These are phyloP conservation scores for Mycocentrospora acerina DNA, from an alignment of 2,329 filamentous ascomycete genomes.

Conservation along the genomic window DNA sequence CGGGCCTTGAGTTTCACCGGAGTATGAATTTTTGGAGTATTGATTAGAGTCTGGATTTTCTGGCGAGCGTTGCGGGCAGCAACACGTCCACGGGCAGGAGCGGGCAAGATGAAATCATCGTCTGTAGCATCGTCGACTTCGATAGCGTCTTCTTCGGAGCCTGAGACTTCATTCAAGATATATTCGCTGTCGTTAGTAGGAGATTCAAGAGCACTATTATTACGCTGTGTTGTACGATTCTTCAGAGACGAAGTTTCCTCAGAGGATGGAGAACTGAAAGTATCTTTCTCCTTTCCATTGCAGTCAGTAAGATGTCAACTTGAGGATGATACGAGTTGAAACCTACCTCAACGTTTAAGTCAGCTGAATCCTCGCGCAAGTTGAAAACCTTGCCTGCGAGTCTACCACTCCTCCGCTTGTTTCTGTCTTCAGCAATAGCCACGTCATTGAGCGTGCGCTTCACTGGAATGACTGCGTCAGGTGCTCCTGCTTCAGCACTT, in stretches of 20 bases:
- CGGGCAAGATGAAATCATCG: constrained; percentile 1
- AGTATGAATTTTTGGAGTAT: neutral
- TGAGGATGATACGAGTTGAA: too few relatives aligned
- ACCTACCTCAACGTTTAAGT: constrained; percentile 8
- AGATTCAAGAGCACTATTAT: constrained; percentile 1
- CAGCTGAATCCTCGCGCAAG: too few relatives aligned
- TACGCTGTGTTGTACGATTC: constrained; percentile 9
- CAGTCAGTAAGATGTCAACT: too few relatives aligned
- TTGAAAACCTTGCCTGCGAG: too few relatives aligned
- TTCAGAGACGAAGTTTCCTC: constrained; percentile 9
- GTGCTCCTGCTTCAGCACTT: too few relatives aligned
- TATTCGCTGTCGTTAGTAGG: constrained; percentile 20
- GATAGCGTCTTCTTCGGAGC: constrained; percentile 11
- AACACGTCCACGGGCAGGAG: constrained; percentile 2
- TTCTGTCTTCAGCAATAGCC: too few relatives aligned
- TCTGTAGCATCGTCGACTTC: constrained; percentile 4
- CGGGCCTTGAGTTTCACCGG: neutral
- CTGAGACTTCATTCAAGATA: constrained; percentile 7
- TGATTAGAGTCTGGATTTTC: constrained; percentile 4
- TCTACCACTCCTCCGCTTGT: neutral
- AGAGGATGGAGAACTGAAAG: constrained; percentile 3
- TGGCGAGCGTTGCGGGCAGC: constrained; percentile 14
- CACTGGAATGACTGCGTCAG: too few relatives aligned
- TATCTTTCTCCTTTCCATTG: constrained; percentile 12
- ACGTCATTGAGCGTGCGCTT: too few relatives aligned